Percentiles rank a stretch among this genome's conserved stretches.
Evolutionary conservation across 2,329 filamentous ascomycete species (phyloP).

Genomic region (Pyrenochaeta sp.): DNA sequence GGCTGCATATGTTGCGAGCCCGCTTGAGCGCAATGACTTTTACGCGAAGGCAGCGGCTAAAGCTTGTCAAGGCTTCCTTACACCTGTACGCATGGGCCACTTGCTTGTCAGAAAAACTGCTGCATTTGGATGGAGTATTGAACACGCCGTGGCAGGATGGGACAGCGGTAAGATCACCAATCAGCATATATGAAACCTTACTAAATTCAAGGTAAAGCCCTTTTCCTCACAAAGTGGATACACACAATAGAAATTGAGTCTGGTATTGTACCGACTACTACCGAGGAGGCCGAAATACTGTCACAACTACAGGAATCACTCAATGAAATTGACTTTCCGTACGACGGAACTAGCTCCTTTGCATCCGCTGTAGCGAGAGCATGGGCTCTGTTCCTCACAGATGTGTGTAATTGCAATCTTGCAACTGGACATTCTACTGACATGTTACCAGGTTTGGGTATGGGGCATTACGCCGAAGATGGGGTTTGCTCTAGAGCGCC

Average conservation of each 20-base stretch:
- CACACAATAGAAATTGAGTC: slow-evolving; percentile 37
- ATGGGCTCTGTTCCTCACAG: slow-evolving; percentile 39
- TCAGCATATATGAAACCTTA: neutral
- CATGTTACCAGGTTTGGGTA: slow-evolving; percentile 14
- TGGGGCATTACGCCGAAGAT: slow-evolving; percentile 30
- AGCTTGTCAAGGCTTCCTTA: slow-evolving; percentile 37
- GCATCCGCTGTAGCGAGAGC: slow-evolving; percentile 39
- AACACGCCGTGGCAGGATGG: slow-evolving; percentile 47
- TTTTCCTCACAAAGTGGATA: slow-evolving; percentile 47
- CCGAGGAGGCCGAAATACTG: slow-evolving; percentile 35
- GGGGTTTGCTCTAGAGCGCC: slow-evolving; percentile 20
- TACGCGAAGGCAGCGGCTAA: slow-evolving; percentile 39
- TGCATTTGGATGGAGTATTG: slow-evolving; percentile 43
- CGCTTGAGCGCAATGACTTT: slow-evolving; percentile 31
- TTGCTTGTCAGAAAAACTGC: slow-evolving; percentile 43
- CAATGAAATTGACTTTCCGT: slow-evolving; percentile 31
- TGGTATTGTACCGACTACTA: slow-evolving; percentile 13
- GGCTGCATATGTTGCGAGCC: slow-evolving; percentile 30
- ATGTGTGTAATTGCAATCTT: slow-evolving; percentile 10
- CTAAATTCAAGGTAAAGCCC: slow-evolving; percentile 15
- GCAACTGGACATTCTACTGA: neutral
- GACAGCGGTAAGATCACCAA: slow-evolving; percentile 24
- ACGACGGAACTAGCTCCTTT: slow-evolving; percentile 19
- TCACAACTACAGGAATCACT: slow-evolving; percentile 30
- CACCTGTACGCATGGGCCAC: slow-evolving; percentile 35